phyloP scores from a whole-genome alignment of 208 protist genomes.

The Acanthamoeba culbertsoni region DNA sequence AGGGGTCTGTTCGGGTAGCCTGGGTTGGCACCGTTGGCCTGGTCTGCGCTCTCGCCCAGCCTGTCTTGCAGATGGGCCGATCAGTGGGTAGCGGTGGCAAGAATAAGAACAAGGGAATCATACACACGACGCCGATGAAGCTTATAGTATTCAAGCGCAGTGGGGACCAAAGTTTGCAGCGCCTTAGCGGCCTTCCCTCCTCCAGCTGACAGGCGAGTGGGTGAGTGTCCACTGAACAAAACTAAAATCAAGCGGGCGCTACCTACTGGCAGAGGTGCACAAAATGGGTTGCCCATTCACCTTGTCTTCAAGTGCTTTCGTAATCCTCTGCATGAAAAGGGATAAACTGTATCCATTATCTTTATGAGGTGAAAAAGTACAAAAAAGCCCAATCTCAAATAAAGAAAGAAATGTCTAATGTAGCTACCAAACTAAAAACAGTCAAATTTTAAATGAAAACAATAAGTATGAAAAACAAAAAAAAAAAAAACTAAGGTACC shows the following conservation, averaged over 20 bases:
- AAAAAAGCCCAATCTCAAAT: no score
- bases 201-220: background rate
- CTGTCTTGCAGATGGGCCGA: background rate
- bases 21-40: background rate
- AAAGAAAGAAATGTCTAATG: no score
- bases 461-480: background rate
- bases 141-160: conserved; percentile 25
- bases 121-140: background rate
- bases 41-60: background rate
- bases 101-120: background rate
- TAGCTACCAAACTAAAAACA: no score
- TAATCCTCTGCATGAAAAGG: conserved; percentile 20
- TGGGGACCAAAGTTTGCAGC: conserved; percentile 7
- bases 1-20: conserved; percentile 26
- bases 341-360: no score
- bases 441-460: background rate
- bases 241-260: no score
- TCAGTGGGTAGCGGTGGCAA: background rate
- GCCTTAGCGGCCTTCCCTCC: background rate
- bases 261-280: background rate
- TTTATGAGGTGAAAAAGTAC: no score
- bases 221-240: background rate
- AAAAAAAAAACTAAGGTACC: background rate
- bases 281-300: background rate
- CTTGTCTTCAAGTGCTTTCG: background rate